Base-by-base conservation (phyloP, 306 rosid species). In the Lathyrus oleraceus region DNA sequence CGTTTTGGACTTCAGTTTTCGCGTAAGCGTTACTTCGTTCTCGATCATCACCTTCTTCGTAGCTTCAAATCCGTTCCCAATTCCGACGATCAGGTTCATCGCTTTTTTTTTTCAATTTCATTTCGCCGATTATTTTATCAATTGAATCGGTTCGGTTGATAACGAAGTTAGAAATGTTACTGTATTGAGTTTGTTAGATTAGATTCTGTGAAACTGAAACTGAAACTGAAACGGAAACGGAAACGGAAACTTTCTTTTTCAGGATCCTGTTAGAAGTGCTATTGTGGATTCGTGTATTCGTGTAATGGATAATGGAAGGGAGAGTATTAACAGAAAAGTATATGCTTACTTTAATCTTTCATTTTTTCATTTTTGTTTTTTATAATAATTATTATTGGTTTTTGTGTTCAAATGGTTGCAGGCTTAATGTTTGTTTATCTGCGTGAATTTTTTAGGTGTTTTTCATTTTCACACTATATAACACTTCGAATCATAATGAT, bases 191-290 rank as follows among this genome's bases (percentile, higher is more conserved):
- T 62, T 39, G 53, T 66, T 61, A 17, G 59, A 49, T 38, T 61
- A 19, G 45, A 10, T 61, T 61, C 10, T 68, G 74, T 74, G 72
- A 59, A 76, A 47, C 25, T 16, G 57, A 4, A 32, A 32, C 38
- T 5, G 38, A 5, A 5, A 32, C 38, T 1, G 38, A 32, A 30
- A 32, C 38, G 1, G 38, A 6, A 40, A 40, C 36, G 20, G 49
- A n/a, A n/a, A n/a, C n/a, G n/a, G n/a, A 49, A 54, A 20, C n/a
- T 48, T 65, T 54, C 32, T 47, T 9, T 23, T 15, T 60, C 87
- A 94, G 99, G 91, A 84, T 81, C 91, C 99, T 47, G 84, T 84
- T 67, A 85, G 89, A 79, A 87, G 97, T 71, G 96, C 97, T 59
- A 71, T 87, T 64, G 87, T 94, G 38, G 99, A 94, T 81, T 88